These are phyloP conservation scores for Candida adriatica DNA, from an alignment of 805 yeast species.

Conservation along the genomic window DNA sequence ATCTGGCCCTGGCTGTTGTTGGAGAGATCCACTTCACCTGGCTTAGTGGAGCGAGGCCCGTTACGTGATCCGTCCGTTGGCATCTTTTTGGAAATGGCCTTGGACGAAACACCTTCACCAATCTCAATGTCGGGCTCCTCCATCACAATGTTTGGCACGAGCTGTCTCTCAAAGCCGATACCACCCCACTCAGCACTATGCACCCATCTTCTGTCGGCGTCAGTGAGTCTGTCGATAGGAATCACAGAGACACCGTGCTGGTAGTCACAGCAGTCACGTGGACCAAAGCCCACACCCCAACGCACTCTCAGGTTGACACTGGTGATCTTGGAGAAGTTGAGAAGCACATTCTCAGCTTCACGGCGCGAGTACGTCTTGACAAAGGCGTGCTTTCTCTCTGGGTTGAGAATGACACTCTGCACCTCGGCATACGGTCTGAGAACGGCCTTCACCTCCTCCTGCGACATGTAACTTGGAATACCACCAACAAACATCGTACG, in stretches of 20 bases:
- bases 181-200: constrained; percentile 95
- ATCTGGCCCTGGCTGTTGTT: constrained; percentile 19
- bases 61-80: constrained; percentile 82
- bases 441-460: constrained; percentile 58
- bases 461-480: constrained; percentile 77
- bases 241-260: constrained; percentile 84
- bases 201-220: constrained; percentile 89
- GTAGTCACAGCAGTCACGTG: constrained; percentile 96
- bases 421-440: constrained; percentile 86
- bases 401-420: constrained; percentile 81
- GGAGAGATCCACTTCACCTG: constrained; percentile 40
- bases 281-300: constrained; percentile 99
- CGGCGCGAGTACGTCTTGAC: constrained; percentile 87
- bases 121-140: constrained; percentile 98
- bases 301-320: constrained; percentile 62
- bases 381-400: constrained; percentile 91
- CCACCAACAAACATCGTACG: constrained; percentile 95
- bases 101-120: constrained; percentile 89
- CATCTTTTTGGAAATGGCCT: constrained; percentile 86
- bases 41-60: constrained; percentile 75
- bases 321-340: constrained; percentile 60
- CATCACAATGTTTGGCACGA: constrained; percentile 71
- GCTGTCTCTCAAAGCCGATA: constrained; percentile 71
- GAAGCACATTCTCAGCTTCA: constrained; percentile 82
- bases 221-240: constrained; percentile 83